These are phyloP conservation scores for Cladosporium velox DNA, from an alignment of 2,329 filamentous ascomycete genomes.

Conservation along the genomic window DNA sequence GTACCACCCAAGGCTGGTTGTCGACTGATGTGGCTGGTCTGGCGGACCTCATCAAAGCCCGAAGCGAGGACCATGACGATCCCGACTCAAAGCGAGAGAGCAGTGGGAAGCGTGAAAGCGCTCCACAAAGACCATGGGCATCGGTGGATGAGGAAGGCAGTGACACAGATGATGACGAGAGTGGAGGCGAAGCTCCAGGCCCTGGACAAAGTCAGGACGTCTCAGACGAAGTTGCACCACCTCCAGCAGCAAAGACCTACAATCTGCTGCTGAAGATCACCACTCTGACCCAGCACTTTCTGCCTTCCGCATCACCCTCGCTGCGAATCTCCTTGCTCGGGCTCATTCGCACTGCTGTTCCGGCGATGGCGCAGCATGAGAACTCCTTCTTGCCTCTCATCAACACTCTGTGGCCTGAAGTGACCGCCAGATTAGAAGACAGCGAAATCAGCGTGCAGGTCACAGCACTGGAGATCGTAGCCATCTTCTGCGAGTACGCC, in stretches of 20 bases:
- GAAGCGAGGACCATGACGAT: constrained; percentile 11
- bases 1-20: constrained; percentile 24
- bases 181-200: constrained; percentile 28
- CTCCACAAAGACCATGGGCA: constrained; percentile 35
- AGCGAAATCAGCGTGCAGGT: constrained; percentile 67
- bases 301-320: constrained; percentile 79
- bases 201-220: constrained; percentile 27
- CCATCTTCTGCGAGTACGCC: constrained; percentile 67
- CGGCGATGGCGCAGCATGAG: constrained; percentile 73
- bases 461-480: constrained; percentile 69
- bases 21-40: constrained; percentile 49
- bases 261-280: constrained; percentile 79
- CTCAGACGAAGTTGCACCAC: constrained; percentile 42
- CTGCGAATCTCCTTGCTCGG: constrained; percentile 77
- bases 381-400: constrained; percentile 84
- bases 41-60: constrained; percentile 30
- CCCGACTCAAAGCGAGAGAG: constrained; percentile 17
- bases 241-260: constrained; percentile 75
- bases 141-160: constrained; percentile 26
- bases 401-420: constrained; percentile 86
- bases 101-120: constrained; percentile 37
- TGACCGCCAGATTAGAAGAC: constrained; percentile 69
- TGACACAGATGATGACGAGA: constrained; percentile 38
- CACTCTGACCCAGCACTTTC: constrained; percentile 81
- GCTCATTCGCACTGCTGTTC: constrained; percentile 71